A percentile compares a stretch with the other conserved stretches of the same genome.
These are phyloP conservation scores for Vitis amurensis DNA, from an alignment of 164 flowering plant genomes.

Conservation along the genomic window DNA sequence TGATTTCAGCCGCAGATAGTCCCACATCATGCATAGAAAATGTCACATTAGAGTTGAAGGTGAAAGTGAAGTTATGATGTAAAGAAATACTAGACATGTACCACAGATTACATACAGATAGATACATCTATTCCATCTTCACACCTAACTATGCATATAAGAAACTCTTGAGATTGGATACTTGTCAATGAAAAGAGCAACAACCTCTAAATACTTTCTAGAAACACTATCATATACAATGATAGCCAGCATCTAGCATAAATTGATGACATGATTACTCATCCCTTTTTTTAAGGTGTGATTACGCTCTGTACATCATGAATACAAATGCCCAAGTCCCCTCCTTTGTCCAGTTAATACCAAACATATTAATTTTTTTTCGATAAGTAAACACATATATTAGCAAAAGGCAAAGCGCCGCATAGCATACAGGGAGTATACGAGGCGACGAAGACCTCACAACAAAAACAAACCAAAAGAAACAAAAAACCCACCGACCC, in stretches of 20 bases:
- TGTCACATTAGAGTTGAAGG: neutral
- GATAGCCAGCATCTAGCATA: too few species aligned
- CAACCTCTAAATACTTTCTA: neutral
- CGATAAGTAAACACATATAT: too few species aligned
- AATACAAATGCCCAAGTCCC: neutral
- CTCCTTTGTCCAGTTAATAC: neutral
- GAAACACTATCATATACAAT: neutral
- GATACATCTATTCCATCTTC: too few species aligned
- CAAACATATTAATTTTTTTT: too few species aligned
- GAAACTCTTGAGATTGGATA: neutral
- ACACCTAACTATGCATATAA: neutral
- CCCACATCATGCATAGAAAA: conserved; percentile 13
- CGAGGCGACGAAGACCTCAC: too few species aligned
- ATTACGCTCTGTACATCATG: neutral
- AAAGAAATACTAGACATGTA: neutral
- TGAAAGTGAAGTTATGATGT: neutral
- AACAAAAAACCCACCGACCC: too few species aligned
- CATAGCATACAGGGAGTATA: too few species aligned
- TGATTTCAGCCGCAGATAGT: conserved; percentile 17
- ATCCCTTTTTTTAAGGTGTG: too few species aligned
- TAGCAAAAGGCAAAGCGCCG: too few species aligned
- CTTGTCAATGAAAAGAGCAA: neutral
- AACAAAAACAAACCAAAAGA: too few species aligned
- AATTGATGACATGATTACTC: too few species aligned
- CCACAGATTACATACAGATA: too few species aligned